phyloP scores from a whole-genome alignment of 2,329 filamentous ascomycete genomes.

The Endothia cerciana region DNA sequence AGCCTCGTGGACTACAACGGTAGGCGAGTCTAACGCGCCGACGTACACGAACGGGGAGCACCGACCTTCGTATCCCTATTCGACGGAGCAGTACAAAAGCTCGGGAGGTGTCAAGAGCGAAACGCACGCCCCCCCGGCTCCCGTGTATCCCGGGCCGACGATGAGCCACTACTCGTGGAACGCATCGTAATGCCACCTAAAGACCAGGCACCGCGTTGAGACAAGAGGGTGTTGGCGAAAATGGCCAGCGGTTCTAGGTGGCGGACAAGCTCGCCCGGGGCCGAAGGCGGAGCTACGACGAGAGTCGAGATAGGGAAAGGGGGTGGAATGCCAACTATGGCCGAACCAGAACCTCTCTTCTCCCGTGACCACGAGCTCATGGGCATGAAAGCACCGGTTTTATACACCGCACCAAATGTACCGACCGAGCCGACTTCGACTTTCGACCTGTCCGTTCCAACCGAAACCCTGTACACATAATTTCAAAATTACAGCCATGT shows the following conservation, averaged over 20 bases:
- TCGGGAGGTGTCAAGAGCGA: constrained; percentile 40
- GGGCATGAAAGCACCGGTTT: too few relatives aligned
- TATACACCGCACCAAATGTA: not conserved
- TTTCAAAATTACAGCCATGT: constrained; percentile 9
- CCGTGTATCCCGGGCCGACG: constrained; percentile 45
- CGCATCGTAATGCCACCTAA: constrained; percentile 43
- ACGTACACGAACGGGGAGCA: constrained; percentile 52
- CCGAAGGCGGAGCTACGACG: not conserved
- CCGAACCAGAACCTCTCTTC: not conserved
- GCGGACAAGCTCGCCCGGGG: not conserved
- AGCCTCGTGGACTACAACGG: constrained; percentile 55
- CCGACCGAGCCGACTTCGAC: constrained; percentile 7
- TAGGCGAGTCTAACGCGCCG: constrained; percentile 48
- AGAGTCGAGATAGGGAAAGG: not conserved
- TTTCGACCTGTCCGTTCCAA: constrained; percentile 21
- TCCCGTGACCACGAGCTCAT: not conserved
- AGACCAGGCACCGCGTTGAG: not conserved
- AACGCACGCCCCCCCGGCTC: constrained; percentile 43
- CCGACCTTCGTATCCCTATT: constrained; percentile 46
- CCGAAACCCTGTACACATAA: constrained; percentile 16
- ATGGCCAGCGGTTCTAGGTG: not conserved
- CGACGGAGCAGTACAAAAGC: constrained; percentile 54
- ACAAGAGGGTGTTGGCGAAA: not conserved
- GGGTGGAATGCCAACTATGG: not conserved
- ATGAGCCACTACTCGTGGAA: constrained; percentile 64